phyloP scores from a whole-genome alignment of 2,329 filamentous ascomycete species.

The Aspergillus spinulosporus region DNA sequence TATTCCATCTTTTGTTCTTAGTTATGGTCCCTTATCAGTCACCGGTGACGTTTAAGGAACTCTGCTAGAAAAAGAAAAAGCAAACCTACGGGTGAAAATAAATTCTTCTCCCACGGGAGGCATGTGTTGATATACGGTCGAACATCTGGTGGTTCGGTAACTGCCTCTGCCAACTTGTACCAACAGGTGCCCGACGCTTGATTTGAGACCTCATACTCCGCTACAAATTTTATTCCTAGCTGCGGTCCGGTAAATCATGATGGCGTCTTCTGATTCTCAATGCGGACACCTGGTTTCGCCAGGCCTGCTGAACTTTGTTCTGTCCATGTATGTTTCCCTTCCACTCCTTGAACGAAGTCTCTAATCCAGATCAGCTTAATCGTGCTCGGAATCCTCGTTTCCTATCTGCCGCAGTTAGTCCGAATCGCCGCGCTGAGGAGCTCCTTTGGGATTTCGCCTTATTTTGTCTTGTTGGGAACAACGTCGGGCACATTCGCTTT shows the following conservation, averaged over 20 bases:
- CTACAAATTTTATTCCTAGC: neutral
- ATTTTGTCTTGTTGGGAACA: slow-evolving; percentile 90
- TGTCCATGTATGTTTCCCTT: slow-evolving; percentile 52
- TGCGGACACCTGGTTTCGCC: slow-evolving; percentile 56
- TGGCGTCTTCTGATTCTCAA: slow-evolving; percentile 35
- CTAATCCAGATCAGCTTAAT: slow-evolving; percentile 58
- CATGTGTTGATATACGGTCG: slow-evolving; percentile 7
- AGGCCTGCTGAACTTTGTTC: slow-evolving; percentile 53
- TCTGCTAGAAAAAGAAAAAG: slow-evolving; percentile 4
- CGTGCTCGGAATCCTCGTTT: slow-evolving; percentile 82
- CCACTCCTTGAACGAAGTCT: neutral
- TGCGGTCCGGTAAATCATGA: slow-evolving; percentile 7
- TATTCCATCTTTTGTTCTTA: slow-evolving; percentile 5
- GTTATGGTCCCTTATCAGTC: neutral
- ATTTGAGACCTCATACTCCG: neutral
- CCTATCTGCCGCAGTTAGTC: slow-evolving; percentile 91
- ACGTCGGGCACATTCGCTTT: slow-evolving; percentile 87
- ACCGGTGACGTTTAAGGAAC: slow-evolving; percentile 2
- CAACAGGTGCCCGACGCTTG: neutral
- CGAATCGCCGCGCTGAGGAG: slow-evolving; percentile 84
- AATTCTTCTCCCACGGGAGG: neutral
- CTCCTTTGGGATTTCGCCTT: slow-evolving; percentile 92
- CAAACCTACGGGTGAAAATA: neutral
- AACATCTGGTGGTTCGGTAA: slow-evolving; percentile 8
- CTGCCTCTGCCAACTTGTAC: slow-evolving; percentile 5